Conservation (phyloP, 1,284 basidiomycete species). For the Sanghuangporus weigelae region DNA sequence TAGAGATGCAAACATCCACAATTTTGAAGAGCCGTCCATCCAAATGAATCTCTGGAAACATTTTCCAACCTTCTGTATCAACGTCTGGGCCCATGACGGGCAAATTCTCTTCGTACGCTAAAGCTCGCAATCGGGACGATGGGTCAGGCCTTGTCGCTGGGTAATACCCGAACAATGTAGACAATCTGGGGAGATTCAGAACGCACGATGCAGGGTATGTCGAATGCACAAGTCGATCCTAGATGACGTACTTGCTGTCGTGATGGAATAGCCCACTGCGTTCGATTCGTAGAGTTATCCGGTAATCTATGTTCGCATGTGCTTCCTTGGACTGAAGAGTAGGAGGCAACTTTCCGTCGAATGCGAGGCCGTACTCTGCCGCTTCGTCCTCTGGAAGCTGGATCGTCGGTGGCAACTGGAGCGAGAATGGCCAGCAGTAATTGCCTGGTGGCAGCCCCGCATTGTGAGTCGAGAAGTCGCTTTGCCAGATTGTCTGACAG, state of each 20-base stretch:
- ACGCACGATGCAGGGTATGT: neutral
- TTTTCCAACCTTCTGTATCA: conserved; percentile 12
- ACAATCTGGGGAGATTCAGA: neutral
- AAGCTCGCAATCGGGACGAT: neutral
- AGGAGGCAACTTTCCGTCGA: neutral
- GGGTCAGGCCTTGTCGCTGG: neutral
- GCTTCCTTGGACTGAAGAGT: neutral
- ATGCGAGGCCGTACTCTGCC: neutral
- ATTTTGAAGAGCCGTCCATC: conserved; percentile 7
- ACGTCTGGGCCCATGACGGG: neutral
- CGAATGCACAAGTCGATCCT: neutral
- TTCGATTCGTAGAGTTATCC: conserved; percentile 11
- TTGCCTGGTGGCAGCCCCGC: conserved; percentile 14
- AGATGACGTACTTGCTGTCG: conserved; percentile 10
- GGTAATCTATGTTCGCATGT: conserved; percentile 12
- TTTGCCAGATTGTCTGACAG: conserved; percentile 16
- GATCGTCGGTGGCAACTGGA: conserved; percentile 14
- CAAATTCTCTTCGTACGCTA: neutral
- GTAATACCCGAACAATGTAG: neutral
- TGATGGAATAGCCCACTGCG: conserved; percentile 9
- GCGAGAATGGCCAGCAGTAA: conserved; percentile 17
- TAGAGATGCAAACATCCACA: neutral
- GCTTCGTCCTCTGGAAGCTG: neutral
- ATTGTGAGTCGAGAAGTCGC: neutral
- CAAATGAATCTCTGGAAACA: neutral